Base-by-base conservation (phyloP, 805 yeast species). In the Blastobotrys americana region DNA sequence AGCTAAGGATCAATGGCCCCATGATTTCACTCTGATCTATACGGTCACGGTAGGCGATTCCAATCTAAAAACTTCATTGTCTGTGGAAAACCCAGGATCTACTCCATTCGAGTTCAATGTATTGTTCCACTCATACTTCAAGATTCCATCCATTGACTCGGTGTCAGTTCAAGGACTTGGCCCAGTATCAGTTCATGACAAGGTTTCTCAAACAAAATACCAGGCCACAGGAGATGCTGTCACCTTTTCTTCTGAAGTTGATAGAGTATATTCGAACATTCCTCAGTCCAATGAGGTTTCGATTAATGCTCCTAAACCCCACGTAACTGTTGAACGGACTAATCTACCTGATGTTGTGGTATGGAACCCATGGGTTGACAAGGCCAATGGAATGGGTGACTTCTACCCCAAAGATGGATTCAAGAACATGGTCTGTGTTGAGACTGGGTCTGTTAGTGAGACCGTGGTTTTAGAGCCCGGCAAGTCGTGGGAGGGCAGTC, bases 341-440 rank as follows among this genome's bases (percentile, higher is more conserved):
- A 81, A 81, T 55, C 68, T 85, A 35, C 73, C 70, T 27, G 84
- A 78, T 52, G 67, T 74, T 28, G 97, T 93, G 40, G 97, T 93
- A 44, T 93, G 98, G 98, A 93, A 93, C 65, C 98, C 98, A 31
- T 93, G 97, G 98, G 70, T 76, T 53, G 74, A 82, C 45, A 85
- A 84, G 63, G 77, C 93, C n/a, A 70, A 67, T 19, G 80, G 82
- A 1, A 85, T 93, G 90, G 80, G 71, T 35, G 98, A 93, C 66
- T 93, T 90, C 58, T 75, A 72, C 55, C 98, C 97, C 41, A 86
- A 84, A 61, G 64, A 66, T 43, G 97, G 96, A 4, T 93, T 72
- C 69, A 73, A 78, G 53, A 71, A 81, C 38, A 90, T 93, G 97
- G 77, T 93, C 46, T 93, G 98, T 67, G 76, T 93, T 46, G 98